Base-by-base conservation (phyloP, 2,329 filamentous ascomycete species). In the Celoporthe dispersa region DNA sequence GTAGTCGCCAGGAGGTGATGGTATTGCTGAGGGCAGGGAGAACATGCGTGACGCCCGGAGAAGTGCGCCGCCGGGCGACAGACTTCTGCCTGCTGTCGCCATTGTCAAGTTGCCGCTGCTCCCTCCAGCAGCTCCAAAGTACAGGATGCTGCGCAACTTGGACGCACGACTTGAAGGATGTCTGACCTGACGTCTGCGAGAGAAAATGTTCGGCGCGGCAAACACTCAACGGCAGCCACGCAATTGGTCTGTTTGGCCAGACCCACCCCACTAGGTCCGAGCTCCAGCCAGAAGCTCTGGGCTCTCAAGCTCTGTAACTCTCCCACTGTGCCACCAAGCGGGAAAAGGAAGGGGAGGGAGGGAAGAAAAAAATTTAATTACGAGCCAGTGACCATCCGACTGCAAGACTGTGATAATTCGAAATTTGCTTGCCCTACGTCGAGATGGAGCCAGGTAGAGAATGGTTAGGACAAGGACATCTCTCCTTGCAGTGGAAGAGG, bases 31-130 rank as follows among this genome's bases (percentile, higher is more conserved):
- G 19, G 95, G 94, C 68, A 98, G 85, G 33, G 94, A 92, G 83
- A 98, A 98, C 75, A 98, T 87, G 75, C 95, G 92, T 70, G 95
- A 98, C 71, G 90, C 89, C 80, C 95, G 91, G 77, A 98, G 87
- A 75, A 98, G 87, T 75, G 87, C 85, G 73, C 84, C 89, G 78
- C 89, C 89, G 69, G 89, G 89, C 73, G 89, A 89, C 76, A 89
- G 73, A 68, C 75, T 73, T 70, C 75, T 73, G 48, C 70, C 35
- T 66, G 70, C 57, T 64, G 75, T 68, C 68, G 77, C 73, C 78
- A 80, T 80, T 44, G 73, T 73, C 48, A 25, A 35, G 48, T 53
- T 61, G 66, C 59, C 59, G 64, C 68, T 37, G 70, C 64, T 61
- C n/a, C 41, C 68, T 53, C 48, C 59, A 62, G 65, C 41, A 67